Evolutionary conservation across 2,329 filamentous ascomycete species (phyloP), one percentile per base, ranked within the genome.

Genomic region (Exophiala mesophila): DNA sequence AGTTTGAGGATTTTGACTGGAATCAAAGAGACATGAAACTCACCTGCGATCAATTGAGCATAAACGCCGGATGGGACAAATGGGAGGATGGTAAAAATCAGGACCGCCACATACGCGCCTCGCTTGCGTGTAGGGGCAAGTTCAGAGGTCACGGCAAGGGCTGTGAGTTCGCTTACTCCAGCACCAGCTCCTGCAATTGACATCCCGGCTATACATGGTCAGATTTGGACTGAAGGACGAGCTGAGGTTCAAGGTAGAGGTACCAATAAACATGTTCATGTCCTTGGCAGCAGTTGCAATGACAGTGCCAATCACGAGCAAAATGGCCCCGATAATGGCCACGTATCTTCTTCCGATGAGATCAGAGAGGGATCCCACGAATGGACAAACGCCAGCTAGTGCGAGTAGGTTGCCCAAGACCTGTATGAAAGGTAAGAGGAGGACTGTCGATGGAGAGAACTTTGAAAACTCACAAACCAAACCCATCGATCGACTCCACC

Each of bases 101-200:
- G 62, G 0, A 71, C 59, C 5, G 76, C 76, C 18, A 83, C 74
- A 55, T 83, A 83, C 52, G 71, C 71, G 18, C 78, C 81, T 31
- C 82, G 74, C 59, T 83, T 77, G 12, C 73, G 67, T n/a, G 77
- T 77, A 1, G 82, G 82, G 0, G 79, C 82, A 46, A 85, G 68
- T 58, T 86, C 82, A 2, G 79, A 78, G 1, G 80, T 82, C 15
- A 73, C 82, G 17, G 82, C 80, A 5, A 86, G 65, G 2, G 81
- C 78, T 4, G 79, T 85, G 19, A 85, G 65, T 59, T 85, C 81
- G 52, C 80, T 80, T 48, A 85, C 72, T 7, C 82, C 82, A 9
- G 80, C 80, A 20, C 80, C 82, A 5, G 77, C 66, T 1, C 82
- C 82, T 10, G 80, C 71, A 49, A 85, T 68, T 1, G 72, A 69